Evolutionary conservation across 805 yeast species (phyloP), one percentile per base, ranked within the genome.

Genomic region (Scheffersomyces amazonensis): DNA sequence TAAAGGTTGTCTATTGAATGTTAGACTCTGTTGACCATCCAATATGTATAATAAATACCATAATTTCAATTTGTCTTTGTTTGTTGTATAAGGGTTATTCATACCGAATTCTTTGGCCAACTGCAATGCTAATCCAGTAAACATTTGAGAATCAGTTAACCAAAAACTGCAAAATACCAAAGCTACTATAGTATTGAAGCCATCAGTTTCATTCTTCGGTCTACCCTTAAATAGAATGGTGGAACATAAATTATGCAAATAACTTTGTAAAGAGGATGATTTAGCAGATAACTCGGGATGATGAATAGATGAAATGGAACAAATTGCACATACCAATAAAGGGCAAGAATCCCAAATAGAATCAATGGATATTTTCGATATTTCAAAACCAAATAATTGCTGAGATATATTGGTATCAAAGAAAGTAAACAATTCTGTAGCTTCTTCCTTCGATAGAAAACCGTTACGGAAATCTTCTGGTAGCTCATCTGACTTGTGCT

Each of bases 1-100:
- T 31, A 81, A 51, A 0, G 84, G 77, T 40, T 75, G 75, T 46
- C 83, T 67, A 45, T 77, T 76, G 48, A 72, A 75, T 0, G 81
- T 73, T 49, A 81, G 58, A 45, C 84, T 76, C 47, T 81, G 87
- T 46, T 82, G 85, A 0, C 87, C 86, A 56, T 82, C 88, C 25
- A 81, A 58, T 8, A 80, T 74, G 54, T 77, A 82, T 16, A 82
- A 58, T 41, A 82, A 60, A 51, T 81, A 82, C 88, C 88, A 82
- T 31, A 82, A 58, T 47, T 78, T 79, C 34, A 81, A 56, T 35
- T 76, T 62, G 32, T 77, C 76, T 41, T 63, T 64, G n/a, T 56
- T 60, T 28, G 40, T 20, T 8, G 43, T 22, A 22, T 34, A 39
- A 10, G 66, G 63, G 16, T 54, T 48, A 50, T 70, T 74, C 22